Evolutionary conservation across 805 yeast genomes (phyloP).

Genomic region (Schizosaccharomyces japonicus): DNA sequence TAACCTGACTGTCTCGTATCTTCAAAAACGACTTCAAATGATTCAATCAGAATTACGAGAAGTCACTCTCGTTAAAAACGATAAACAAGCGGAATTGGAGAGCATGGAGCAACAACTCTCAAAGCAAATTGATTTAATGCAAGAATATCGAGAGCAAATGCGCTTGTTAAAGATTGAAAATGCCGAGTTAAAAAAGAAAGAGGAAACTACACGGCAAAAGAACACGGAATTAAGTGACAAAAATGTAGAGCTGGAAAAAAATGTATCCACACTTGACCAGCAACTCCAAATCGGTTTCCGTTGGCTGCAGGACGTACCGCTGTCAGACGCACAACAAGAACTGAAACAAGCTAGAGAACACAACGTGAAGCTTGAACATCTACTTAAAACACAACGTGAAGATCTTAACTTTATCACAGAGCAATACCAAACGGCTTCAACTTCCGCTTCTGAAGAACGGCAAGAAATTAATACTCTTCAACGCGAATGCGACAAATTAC

Average conservation of each 20-base stretch:
- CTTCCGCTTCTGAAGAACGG: conserved; percentile 7
- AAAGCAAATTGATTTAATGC: not conserved
- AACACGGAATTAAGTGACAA: not conserved
- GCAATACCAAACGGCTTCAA: conserved; percentile 9
- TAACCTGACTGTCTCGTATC: not conserved
- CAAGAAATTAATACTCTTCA: conserved; percentile 4
- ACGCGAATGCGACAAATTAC: conserved; percentile 4
- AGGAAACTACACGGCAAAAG: not conserved
- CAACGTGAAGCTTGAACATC: conserved; percentile 3
- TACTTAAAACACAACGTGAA: conserved; percentile 3
- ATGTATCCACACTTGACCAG: not conserved
- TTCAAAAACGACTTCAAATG: not conserved
- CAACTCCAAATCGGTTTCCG: not conserved
- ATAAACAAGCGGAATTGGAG: not conserved
- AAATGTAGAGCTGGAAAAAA: not conserved
- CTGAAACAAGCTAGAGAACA: conserved; percentile 1
- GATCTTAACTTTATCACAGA: conserved; percentile 8
- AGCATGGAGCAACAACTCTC: not conserved
- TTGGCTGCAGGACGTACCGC: not conserved
- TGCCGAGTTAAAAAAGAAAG: not conserved
- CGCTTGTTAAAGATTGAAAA: not conserved
- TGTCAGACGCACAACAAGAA: not conserved
- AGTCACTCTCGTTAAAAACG: not conserved
- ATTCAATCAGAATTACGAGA: not conserved
- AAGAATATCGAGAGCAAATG: not conserved